Evolutionary conservation across 1,139 yeast genomes (phyloP), one percentile per base, ranked within the genome.

Genomic region (Protomyces macrosporus): DNA sequence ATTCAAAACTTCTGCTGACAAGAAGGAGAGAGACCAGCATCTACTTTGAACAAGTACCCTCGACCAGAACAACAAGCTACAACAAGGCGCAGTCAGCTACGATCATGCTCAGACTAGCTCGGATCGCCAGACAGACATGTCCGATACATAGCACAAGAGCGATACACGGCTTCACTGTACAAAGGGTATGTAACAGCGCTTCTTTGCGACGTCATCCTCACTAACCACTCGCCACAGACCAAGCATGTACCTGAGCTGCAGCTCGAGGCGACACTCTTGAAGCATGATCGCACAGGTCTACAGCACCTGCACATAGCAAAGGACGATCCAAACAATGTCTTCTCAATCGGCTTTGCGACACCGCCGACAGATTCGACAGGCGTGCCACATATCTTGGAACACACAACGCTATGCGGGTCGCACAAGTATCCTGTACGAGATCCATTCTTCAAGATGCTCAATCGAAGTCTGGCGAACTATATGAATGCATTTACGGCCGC

Each of bases 401-500:
- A 93, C 73, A 91, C 97, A 6, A 90, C 98, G 0, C 78, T 93
- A 48, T 93, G 98, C 77, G 99, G 98, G 3, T 89, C 97, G 0
- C 79, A 82, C 66, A 88, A 87, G 72, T 93, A 83, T 74, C 98
- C 97, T 0, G 97, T 93, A 1, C 80, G 97, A 70, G 98, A 93
- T 75, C 98, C 99, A 2, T 93, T 93, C 75, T 95, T 93, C 81
- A 91, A 93, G 74, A 93, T 93, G 98, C 79, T 93, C 65, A 93
- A 91, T 73, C 78, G 98, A 69, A 77, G 90, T 16, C 78, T 93
- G 71, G 86, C 97, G 50, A 93, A 90, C 74, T 93, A 90, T 75
- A 93, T 93, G 99, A 93, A 93, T 74, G 99, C 99, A 12, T 89
- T 93, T 97, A 93, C 99, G 0, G 98, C 96, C 16, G 55, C 58